Base-by-base conservation (phyloP, 2,329 filamentous ascomycete species). In the Ramichloridium luteum region DNA sequence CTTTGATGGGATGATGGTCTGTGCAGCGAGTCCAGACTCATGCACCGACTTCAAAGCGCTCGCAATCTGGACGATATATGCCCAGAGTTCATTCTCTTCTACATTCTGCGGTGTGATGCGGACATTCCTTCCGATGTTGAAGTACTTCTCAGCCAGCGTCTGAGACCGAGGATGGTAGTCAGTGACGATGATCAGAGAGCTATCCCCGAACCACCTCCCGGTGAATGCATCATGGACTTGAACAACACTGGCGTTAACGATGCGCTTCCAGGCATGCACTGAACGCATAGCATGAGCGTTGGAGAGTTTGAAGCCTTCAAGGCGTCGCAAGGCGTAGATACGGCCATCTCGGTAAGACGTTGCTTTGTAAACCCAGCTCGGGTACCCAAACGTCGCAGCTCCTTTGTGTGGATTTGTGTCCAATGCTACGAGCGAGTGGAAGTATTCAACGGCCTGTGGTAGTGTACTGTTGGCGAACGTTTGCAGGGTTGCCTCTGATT, bases 351-450 rank as follows among this genome's bases (percentile, higher is more conserved):
- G 90, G 55, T 72, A 78, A 5, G 84, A 93, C 14, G 79, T 77
- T 6, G 86, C 88, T 61, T 96, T 96, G 63, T 94, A 98, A 1
- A 93, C 74, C 84, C 86, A 96, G 47, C 80, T 93, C 4, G 79
- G 74, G 49, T 84, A 93, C 16, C 85, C 84, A 57, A 94, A 94
- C 11, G 80, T 73, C 9, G 73, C 70, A 3, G 77, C 72, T 44
- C 78, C 84, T 54, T 84, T 86, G 43, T 85, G 74, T 38, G 83
- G 75, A 30, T 70, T 79, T 6, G 77, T 81, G 55, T 96, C 86
- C 26, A 98, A 64, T 3, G 88, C 83, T 6, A 94, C 85, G 8
- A 98, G 68, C 3, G 85, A 92, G 56, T 96, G 86, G 53, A 90
- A 96, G 47, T 85, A 78, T 49, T 93, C 84, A 32, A 96, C 70